Evolutionary conservation across 495 filamentous ascomycete species (phyloP).

Genomic region (Hypoxylon trugodes): DNA sequence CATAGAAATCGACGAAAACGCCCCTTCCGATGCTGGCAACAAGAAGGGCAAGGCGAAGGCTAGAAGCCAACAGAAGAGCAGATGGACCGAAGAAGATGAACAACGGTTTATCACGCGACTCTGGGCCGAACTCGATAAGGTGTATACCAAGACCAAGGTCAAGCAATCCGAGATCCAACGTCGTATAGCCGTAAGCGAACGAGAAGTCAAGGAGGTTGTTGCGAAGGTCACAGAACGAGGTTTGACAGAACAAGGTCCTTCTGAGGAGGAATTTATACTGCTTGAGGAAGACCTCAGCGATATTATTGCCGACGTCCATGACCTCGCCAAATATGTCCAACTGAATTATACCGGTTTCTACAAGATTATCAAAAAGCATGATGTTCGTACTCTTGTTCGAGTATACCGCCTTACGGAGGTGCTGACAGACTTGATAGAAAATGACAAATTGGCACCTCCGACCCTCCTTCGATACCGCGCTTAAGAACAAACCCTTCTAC

Average conservation of each 20-base stretch:
- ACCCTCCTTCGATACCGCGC: conserved; percentile 89
- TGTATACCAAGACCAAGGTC: conserved; percentile 94
- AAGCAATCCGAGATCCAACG: conserved; percentile 94
- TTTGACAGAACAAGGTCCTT: conserved; percentile 64
- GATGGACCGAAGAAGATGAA: conserved; percentile 95
- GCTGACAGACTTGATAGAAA: conserved; percentile 69
- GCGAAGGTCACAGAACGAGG: conserved; percentile 69
- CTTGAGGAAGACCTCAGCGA: conserved; percentile 96
- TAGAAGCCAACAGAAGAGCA: conserved; percentile 55
- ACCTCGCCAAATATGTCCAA: conserved; percentile 97
- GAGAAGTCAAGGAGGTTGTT: conserved; percentile 88
- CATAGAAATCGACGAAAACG: conserved; percentile 38
- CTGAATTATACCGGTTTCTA: conserved; percentile 99
- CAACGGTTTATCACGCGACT: conserved; percentile 84
- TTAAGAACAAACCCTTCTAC: conserved; percentile 97
- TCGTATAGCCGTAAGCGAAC: conserved; percentile 84
- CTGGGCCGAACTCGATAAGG: conserved; percentile 93
- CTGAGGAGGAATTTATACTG: conserved; percentile 92
- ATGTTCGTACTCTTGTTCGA: conserved; percentile 65
- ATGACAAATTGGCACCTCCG: conserved; percentile 91
- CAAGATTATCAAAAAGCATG: conserved; percentile 99
- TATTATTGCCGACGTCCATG: conserved; percentile 98
- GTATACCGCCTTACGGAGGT: not conserved
- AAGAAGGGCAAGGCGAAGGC: conserved; percentile 60
- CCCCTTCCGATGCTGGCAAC: conserved; percentile 32